These are phyloP conservation scores for Gracilaria vermiculophylla DNA, from an alignment of 23 red algal species.

Conservation along the genomic window DNA sequence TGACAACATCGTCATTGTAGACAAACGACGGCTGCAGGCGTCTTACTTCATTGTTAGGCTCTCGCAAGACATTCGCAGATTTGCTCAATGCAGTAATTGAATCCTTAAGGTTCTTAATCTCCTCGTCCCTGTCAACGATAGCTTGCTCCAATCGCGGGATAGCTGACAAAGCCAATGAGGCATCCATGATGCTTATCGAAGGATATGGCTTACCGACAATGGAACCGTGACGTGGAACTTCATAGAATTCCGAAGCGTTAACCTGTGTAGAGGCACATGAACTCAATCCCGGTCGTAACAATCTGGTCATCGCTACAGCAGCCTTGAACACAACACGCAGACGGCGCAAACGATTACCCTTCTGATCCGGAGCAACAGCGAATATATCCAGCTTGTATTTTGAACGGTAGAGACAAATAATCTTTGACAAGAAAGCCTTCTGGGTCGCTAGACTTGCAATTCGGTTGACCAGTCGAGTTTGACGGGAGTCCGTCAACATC, in stretches of 20 bases:
- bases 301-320: constrained; percentile 7
- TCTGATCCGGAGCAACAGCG: not conserved
- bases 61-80: not conserved
- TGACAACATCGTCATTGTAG: constrained; percentile 44
- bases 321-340: constrained; percentile 5
- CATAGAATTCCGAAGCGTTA: constrained; percentile 16
- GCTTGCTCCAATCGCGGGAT: constrained; percentile 49
- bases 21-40: constrained; percentile 11
- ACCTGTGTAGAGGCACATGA: not conserved
- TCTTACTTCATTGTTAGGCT: not conserved
- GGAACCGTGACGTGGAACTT: not conserved
- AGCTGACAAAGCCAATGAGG: constrained; percentile 40
- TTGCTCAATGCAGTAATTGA: constrained; percentile 26
- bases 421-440: constrained; percentile 39
- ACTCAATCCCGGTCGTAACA: not conserved
- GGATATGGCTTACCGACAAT: not conserved
- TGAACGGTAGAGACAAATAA: constrained; percentile 45
- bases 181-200: constrained; percentile 13
- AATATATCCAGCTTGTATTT: constrained; percentile 59
- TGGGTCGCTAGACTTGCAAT: constrained; percentile 12
- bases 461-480: not conserved
- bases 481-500: not conserved
- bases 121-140: constrained; percentile 26
- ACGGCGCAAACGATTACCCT: not conserved
- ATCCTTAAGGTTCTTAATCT: constrained; percentile 21